phyloP scores from a whole-genome alignment of 2,329 filamentous ascomycete species.

The Scorias spongiosa region DNA sequence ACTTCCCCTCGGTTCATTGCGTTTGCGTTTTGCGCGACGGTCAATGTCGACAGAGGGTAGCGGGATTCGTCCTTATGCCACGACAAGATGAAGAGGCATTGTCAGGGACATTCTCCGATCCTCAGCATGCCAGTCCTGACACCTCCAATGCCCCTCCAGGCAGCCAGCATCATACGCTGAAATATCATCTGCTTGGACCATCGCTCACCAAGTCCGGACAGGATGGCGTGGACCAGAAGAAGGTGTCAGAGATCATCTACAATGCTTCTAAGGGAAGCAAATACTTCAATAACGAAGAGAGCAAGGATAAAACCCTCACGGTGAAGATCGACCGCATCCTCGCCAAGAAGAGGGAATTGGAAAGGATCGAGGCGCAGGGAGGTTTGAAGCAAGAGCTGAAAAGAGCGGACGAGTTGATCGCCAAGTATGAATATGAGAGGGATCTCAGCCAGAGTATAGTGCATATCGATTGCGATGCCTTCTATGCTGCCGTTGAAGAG shows the following conservation, averaged over 20 bases:
- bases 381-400: conserved; percentile 52
- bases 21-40: too few relatives aligned
- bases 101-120: conserved; percentile 29
- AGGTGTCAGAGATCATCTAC: conserved; percentile 94
- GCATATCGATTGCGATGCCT: conserved; percentile 93
- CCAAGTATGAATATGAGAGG: conserved; percentile 60
- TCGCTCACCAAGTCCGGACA: conserved; percentile 90
- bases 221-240: conserved; percentile 80
- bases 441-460: conserved; percentile 76
- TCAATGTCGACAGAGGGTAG: too few relatives aligned
- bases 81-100: conserved; percentile 22
- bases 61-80: conserved; percentile 16
- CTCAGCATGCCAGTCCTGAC: neutral
- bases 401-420: conserved; percentile 65
- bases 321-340: conserved; percentile 72
- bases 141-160: conserved; percentile 4
- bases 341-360: conserved; percentile 57
- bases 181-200: conserved; percentile 78
- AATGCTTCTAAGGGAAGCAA: conserved; percentile 93
- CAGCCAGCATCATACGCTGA: conserved; percentile 50
- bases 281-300: conserved; percentile 85
- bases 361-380: conserved; percentile 46
- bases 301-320: conserved; percentile 65
- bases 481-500: conserved; percentile 87
- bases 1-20: too few relatives aligned